Evolutionary conservation across 306 rosid species (phyloP), one percentile per base, ranked within the genome.

Genomic region (Crotalaria pallida): DNA sequence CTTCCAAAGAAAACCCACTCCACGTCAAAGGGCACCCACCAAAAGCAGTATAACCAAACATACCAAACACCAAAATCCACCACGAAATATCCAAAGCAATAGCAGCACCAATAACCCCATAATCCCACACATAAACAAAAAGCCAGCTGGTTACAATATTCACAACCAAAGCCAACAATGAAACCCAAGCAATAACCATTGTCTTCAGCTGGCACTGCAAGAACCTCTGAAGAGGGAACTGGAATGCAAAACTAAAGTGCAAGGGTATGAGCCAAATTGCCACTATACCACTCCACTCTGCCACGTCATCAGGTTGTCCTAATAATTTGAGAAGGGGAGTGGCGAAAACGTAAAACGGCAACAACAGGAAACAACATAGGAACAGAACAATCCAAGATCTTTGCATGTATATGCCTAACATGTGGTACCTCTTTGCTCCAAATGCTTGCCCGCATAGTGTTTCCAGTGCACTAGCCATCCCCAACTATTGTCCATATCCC

Each of bases 391-490:
- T 79, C 88, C 91, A 88, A 0, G 96, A 88, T 22, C 96, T 70
- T 22, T 90, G 96, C 58, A 88, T 52, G 75, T 90, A 88, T 13
- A 90, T 63, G 0, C 96, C 96, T 27, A 90, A 43, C 94, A 90
- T 81, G 55, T 69, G 76, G 17, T 84, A 77, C 5, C 82, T 79
- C 51, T 77, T 88, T 7, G 89, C 96, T 29, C 94, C 91, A 65
- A 80, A 90, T 0, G 94, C 96, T 58, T 90, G 96, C 24, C 94
- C 96, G 65, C 96, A 90, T 3, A 90, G 79, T 3, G 96, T 90
- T 78, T 90, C 96, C 65, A 90, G 40, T 3, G 96, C 96, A 33
- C 96, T 90, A 3, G 91, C 96, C 96, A 90, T 90, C 27, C 94
- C 94, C 67, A 90, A 63, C 94, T 87, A 49, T 19, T 1, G 7